Evolutionary conservation across 768 basidiomycete genomes (phyloP), one percentile per base, ranked within the genome.

Genomic region (Lactarius hengduanensis): DNA sequence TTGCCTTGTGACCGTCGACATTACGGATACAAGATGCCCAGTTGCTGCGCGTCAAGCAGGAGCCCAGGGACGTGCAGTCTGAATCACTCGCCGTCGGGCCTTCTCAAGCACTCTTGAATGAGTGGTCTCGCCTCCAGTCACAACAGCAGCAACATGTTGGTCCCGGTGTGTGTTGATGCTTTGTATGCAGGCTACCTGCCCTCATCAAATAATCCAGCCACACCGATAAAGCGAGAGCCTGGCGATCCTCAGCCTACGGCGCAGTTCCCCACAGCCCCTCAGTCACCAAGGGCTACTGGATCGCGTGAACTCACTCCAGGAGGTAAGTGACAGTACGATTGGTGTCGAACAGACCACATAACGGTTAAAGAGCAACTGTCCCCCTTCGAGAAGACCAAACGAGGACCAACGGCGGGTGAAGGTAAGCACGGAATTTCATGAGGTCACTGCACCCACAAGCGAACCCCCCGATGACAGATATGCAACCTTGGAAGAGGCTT

Each of bases 51-150:
- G 66, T 67, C 16, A 67, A 67, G 20, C 58, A 59, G 15, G 66
- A 66, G 61, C 20, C 61, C 4, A 40, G 18, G 30, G 50, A 62
- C 9, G 60, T 2, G 11, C 58, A 15, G 4, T 38, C 43, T 3
- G 32, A 7, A 36, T 20, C 38, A 59, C 16, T 50, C 43, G 57
- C 41, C 5, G 3, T 38, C 2, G 53, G 28, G 2, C 62, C 62
- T 38, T 63, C 66, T 10, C 53, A 40, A 47, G 57, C 40, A 2
- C 62, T 67, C 34, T 60, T 10, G 62, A 5, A 55, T 26, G 62
- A 60, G 54, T 63, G 57, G 57, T 45, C 57, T 54, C 66, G 66
- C 54, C 56, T 62, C 34, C 58, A 60, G 26, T 56, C 62, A 16
- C 41, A n/a, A 16, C 40, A 4, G 40, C 56, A 34, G 36, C 32